Base-by-base conservation (phyloP, 129 eudicot genomes). In the Helichrysum umbraculigerum region DNA sequence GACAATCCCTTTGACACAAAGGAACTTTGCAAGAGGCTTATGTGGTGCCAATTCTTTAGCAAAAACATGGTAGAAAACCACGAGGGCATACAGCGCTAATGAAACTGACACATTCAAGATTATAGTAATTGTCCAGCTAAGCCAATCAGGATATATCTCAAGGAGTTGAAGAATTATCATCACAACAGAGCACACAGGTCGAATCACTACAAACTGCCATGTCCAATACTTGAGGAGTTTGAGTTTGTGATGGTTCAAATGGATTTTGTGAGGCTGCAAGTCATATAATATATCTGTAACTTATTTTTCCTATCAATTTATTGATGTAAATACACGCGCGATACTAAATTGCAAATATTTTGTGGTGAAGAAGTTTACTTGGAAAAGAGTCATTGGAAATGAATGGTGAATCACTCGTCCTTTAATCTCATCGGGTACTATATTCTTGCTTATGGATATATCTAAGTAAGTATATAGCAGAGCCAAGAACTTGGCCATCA, bases 341-440 rank as follows among this genome's bases (percentile, higher is more conserved):
- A 3, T 16, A 16, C 22, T 5, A 14, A 17, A 41, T 54, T 19
- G 59, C 10, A n/a, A 6, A 35, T 34, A 7, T 2, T 2, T 20
- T 11, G 22, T 7, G 37, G n/a, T 6, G 37, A 66, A 34, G 70
- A 66, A 32, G 21, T 21, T 61, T 67, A 91, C 97, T 90, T 79
- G 87, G 72, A 88, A 88, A 62, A 91, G 90, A 62, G 95, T 88
- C 88, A 91, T 81, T n/a, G 97, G 97, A 66, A 91, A 91, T 5
- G 97, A 85, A 81, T 91, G 95, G 81, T 88, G 97, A 71, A 91
- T 83, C 71, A 85, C 95, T 79, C 92, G 74, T 79, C 97, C 97
- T 83, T 91, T 91, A 51, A 91, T 85, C 70, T 83, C 92, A 80
- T 88, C 95, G 5, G 95, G 95, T 63, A 91, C 97, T 72, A 91